Evolutionary conservation across 73 alveolate genomes (phyloP).

Genomic region (Paramecium pentaurelia): DNA sequence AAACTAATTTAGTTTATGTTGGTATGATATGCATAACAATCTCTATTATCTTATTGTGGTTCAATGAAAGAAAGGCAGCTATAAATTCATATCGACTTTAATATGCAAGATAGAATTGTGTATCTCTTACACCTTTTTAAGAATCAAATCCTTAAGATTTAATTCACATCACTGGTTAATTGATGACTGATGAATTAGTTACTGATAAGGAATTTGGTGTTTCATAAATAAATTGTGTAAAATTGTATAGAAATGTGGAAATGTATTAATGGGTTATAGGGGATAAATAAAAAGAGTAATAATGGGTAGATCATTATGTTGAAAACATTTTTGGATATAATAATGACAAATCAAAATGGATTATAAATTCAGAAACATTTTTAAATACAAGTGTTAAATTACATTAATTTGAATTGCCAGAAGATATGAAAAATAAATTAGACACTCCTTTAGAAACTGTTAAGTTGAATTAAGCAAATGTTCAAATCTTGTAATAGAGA

Average conservation of each 20-base stretch:
- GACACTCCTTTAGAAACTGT: background rate
- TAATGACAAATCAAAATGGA: background rate
- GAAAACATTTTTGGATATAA: background rate
- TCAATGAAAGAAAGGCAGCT: constrained; percentile 1
- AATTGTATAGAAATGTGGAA: background rate
- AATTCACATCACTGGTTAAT: background rate
- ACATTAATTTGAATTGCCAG: background rate
- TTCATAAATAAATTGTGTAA: background rate
- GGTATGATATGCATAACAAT: background rate
- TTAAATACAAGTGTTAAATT: background rate
- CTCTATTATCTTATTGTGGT: background rate
- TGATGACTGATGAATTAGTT: background rate
- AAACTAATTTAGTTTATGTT: background rate
- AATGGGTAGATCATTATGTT: background rate
- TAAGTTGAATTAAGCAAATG: background rate
- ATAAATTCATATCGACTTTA: background rate
- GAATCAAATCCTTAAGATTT: background rate
- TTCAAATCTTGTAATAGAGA: background rate
- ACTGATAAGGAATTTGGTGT: background rate
- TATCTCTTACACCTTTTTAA: background rate
- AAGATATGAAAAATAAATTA: background rate
- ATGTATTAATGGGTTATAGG: background rate
- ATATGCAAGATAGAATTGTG: background rate
- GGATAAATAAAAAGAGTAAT: background rate
- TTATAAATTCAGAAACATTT: background rate